Base-by-base conservation (phyloP, 2,329 filamentous ascomycete genomes). In the Pyrenochaeta sp. region DNA sequence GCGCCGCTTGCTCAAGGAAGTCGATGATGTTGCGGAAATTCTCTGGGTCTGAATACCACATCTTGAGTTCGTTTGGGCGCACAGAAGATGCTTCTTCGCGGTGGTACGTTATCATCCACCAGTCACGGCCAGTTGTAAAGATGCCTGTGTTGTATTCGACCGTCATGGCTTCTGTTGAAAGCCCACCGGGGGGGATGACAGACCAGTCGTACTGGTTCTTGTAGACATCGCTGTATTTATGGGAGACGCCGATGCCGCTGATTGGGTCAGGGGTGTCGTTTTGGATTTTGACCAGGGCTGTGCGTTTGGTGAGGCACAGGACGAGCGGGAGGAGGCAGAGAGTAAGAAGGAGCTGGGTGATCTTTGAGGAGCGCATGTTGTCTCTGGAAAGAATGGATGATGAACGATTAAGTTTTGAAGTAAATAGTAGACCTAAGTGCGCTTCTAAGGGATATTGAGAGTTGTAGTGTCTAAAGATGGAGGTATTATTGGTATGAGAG, bases 181-280 rank as follows among this genome's bases (percentile, higher is more conserved):
- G 33, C 2, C 10, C 15, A 17, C 49, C 44, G 1, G 49, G 44
- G 1, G n/a, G 30, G 15, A 56, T 48, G 30, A 12, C 9, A 15
- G 18, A n/a, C 23, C 39, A 56, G 32, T 45, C 40, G 32, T 15
- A 14, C 45, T 52, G 32, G 14, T 52, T 45, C 35, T 52, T 49
- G 40, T 56, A 56, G 39, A 40, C 29, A 35, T 56, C 49, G 32
- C 49, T 52, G 33, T 56, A 56, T 40, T 52, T 56, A 39, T 56
- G 49, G 23, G 53, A 41, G 32, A 56, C 36, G 44, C 49, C 35
- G 17, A 41, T 40, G 53, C 40, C 53, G 32, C 23, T 49, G 21
- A 56, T 48, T 14, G 35, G 30, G 49, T 56, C 43, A 29, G 53
- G 49, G 5, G 53, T 56, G 44, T 56, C 52, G 49, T 56, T 56